phyloP scores from a whole-genome alignment of 1,284 basidiomycete genomes.

The Papiliotrema fonsecae region DNA sequence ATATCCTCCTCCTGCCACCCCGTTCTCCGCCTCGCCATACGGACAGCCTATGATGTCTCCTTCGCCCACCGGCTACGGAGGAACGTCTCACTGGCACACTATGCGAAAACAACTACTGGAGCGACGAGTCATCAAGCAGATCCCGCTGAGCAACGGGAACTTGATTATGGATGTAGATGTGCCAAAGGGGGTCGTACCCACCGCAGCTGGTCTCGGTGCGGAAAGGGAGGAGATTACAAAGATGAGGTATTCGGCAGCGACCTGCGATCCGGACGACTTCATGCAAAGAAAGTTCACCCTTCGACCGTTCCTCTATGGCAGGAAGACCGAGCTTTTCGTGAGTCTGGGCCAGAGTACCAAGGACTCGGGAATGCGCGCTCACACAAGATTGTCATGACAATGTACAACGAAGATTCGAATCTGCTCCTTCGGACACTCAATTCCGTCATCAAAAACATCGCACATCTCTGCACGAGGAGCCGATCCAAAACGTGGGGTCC shows the following conservation, averaged over 20 bases:
- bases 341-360: background rate
- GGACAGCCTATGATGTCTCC: constrained; percentile 8
- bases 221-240: constrained; percentile 73
- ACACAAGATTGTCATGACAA: constrained; percentile 75
- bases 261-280: constrained; percentile 54
- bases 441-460: constrained; percentile 85
- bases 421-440: constrained; percentile 84
- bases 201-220: constrained; percentile 45
- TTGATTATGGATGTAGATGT: constrained; percentile 75
- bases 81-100: constrained; percentile 36
- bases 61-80: constrained; percentile 22
- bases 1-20: constrained; percentile 10
- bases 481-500: constrained; percentile 89
- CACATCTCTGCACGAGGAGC: constrained; percentile 72
- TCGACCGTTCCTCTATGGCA: constrained; percentile 74
- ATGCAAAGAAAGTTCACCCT: constrained; percentile 63
- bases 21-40: constrained; percentile 9
- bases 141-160: constrained; percentile 76
- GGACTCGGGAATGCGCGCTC: background rate
- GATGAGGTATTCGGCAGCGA: constrained; percentile 58
- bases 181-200: constrained; percentile 69
- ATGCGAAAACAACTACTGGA: constrained; percentile 38
- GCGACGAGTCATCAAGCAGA: constrained; percentile 62
- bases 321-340: constrained; percentile 80
- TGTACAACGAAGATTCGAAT: constrained; percentile 91